These are phyloP conservation scores for Scorias spongiosa DNA, from an alignment of 2,329 filamentous ascomycete species.

Conservation along the genomic window DNA sequence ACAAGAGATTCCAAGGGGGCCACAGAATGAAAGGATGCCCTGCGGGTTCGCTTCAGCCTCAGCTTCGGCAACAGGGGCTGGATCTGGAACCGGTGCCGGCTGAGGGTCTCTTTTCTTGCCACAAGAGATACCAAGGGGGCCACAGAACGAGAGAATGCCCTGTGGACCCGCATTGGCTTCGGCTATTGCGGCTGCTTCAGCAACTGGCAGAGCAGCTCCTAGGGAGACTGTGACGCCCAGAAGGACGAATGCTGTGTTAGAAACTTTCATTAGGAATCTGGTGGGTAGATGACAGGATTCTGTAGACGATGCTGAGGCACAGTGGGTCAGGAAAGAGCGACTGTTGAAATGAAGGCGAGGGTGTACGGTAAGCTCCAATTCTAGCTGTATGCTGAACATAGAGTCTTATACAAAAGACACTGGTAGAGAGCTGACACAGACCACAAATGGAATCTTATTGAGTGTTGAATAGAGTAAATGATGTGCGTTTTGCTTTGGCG, in stretches of 20 bases:
- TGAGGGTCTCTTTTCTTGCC: background rate
- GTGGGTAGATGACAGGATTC: too few relatives aligned
- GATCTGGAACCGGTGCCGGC: background rate
- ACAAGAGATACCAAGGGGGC: background rate
- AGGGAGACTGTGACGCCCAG: background rate
- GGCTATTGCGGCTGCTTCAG: background rate
- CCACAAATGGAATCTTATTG: too few relatives aligned
- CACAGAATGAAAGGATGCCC: background rate
- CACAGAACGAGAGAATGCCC: background rate
- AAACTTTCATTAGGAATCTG: background rate
- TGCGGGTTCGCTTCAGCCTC: background rate
- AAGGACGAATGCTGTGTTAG: background rate
- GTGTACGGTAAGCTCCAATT: too few relatives aligned
- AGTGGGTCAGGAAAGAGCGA: too few relatives aligned
- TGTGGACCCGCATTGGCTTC: background rate
- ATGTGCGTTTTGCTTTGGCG: too few relatives aligned
- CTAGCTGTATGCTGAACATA: too few relatives aligned
- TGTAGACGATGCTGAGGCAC: too few relatives aligned
- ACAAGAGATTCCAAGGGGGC: background rate
- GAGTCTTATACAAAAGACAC: too few relatives aligned
- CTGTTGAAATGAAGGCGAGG: too few relatives aligned
- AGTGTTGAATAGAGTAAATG: too few relatives aligned
- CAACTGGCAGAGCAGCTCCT: background rate
- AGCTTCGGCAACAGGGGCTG: background rate
- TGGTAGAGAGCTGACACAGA: too few relatives aligned